Percentiles rank a stretch among this genome's conserved stretches.
Evolutionary conservation across 495 filamentous ascomycete genomes (phyloP).

Genomic region (Bathelium albidoporum): DNA sequence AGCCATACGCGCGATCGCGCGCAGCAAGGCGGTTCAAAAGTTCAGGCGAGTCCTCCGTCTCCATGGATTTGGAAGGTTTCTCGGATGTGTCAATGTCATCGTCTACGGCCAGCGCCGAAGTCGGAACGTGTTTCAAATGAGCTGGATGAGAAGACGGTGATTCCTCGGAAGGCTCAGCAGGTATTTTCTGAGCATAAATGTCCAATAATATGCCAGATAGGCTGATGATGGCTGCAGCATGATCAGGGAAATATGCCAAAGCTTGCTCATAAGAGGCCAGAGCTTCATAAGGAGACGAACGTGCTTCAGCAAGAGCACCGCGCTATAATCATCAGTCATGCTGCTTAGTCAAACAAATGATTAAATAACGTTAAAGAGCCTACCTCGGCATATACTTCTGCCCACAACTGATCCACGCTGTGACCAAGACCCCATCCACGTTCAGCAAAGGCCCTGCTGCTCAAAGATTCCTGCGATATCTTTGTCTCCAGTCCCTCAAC

Average conservation of each 20-base stretch:
- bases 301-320: slow-evolving; percentile 55
- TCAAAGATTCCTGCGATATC: slow-evolving; percentile 40
- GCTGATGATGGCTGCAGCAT: slow-evolving; percentile 69
- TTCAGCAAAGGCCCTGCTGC: slow-evolving; percentile 40
- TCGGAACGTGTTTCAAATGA: neutral
- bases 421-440: slow-evolving; percentile 65
- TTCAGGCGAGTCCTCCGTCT: slow-evolving; percentile 31
- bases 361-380: slow-evolving; percentile 19
- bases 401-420: slow-evolving; percentile 68
- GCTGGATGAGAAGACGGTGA: neutral
- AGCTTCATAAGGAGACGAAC: slow-evolving; percentile 54
- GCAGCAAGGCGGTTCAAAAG: slow-evolving; percentile 69
- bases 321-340: slow-evolving; percentile 46
- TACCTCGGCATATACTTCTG: slow-evolving; percentile 67
- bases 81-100: neutral
- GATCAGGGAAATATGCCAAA: slow-evolving; percentile 60
- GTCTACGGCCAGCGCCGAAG: neutral
- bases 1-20: slow-evolving; percentile 72
- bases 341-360: too few species aligned
- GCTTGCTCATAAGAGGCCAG: slow-evolving; percentile 69
- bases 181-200: slow-evolving; percentile 58
- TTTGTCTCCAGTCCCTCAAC: slow-evolving; percentile 46
- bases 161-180: slow-evolving; percentile 30
- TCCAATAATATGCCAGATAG: slow-evolving; percentile 78
- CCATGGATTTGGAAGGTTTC: neutral